Percentiles rank a stretch among this genome's conserved stretches.
Conservation (phyloP, 257 asterid species). For the Ophiorrhiza pumila region DNA sequence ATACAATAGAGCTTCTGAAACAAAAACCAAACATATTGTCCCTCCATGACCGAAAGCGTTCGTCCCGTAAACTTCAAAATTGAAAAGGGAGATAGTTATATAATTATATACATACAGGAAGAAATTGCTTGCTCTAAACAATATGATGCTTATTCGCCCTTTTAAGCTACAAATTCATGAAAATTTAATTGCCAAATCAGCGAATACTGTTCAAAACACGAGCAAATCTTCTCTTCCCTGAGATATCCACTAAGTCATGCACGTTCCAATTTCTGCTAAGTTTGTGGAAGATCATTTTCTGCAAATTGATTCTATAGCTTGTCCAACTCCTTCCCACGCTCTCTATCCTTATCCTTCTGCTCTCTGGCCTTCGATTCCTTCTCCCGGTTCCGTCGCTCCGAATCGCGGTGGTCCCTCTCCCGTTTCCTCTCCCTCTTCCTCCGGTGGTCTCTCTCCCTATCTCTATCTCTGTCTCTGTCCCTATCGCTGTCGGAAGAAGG, state of each 20-base stretch:
- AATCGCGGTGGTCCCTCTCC: slow-evolving; percentile 16
- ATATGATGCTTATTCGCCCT: background rate
- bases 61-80: too few species aligned
- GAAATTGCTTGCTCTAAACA: background rate
- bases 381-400: slow-evolving; percentile 25
- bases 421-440: slow-evolving; percentile 31
- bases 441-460: slow-evolving; percentile 16
- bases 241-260: background rate
- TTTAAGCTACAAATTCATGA: background rate
- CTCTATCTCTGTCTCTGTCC: slow-evolving; percentile 32
- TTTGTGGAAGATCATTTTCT: too few species aligned
- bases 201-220: background rate
- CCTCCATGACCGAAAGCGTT: too few species aligned
- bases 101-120: too few species aligned
- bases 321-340: slow-evolving; percentile 33
- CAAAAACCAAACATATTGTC: too few species aligned
- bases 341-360: slow-evolving; percentile 19
- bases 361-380: slow-evolving; percentile 21
- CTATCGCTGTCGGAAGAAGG: slow-evolving; percentile 42
- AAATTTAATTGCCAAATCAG: background rate
- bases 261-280: too few species aligned
- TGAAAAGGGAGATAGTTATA: too few species aligned
- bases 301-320: too few species aligned
- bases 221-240: background rate
- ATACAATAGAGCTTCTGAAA: too few species aligned